Base-by-base conservation (phyloP, 257 asterid genomes). In the Salvia rosmarinus region DNA sequence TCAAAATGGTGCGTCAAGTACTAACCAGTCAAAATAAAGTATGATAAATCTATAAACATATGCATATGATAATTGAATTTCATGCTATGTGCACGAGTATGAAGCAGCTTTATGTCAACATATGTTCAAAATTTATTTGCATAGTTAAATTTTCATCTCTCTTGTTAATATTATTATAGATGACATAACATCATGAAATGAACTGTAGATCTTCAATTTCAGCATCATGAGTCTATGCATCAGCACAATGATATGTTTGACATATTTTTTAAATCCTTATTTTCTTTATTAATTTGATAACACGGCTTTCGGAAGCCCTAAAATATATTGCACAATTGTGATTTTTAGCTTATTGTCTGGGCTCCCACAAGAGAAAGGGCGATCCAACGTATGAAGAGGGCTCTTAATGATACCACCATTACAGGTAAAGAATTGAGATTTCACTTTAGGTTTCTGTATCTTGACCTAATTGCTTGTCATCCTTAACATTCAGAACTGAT, bases 341-440 rank as follows among this genome's bases (percentile, higher is more conserved):
- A 25, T 60, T 44, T 68, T 79, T 5, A 93, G 97, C 99, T 94
- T 71, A 91, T 95, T 55, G 99, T 95, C 25, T 95, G 99, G 99
- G 99, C 90, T 75, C 99, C 98, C 67, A 95, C 99, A 19, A 90
- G 99, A 63, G 98, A 89, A 62, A 85, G 87, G 79, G 99, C 99
- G 61, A 91, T 95, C 32, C 86, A 81, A 62, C 96, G 99, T 80
- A 95, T 95, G 99, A 95, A 95, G 82, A 85, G 99, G 82, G 99
- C 99, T 74, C 99, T 95, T 21, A 14, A 85, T 55, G 99, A 95
- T 81, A 95, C 99, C 78, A 83, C 87, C 35, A 91, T 95, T 49
- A 85, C 88, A 79, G 99, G 99, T 89, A 78, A 79, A 58, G 9
- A 37, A 3, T 25, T 39, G 9, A 39, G 5, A 2, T 34, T 34